These are phyloP conservation scores for Yarrowia alimentaria DNA, from an alignment of 805 yeast genomes.

Conservation along the genomic window DNA sequence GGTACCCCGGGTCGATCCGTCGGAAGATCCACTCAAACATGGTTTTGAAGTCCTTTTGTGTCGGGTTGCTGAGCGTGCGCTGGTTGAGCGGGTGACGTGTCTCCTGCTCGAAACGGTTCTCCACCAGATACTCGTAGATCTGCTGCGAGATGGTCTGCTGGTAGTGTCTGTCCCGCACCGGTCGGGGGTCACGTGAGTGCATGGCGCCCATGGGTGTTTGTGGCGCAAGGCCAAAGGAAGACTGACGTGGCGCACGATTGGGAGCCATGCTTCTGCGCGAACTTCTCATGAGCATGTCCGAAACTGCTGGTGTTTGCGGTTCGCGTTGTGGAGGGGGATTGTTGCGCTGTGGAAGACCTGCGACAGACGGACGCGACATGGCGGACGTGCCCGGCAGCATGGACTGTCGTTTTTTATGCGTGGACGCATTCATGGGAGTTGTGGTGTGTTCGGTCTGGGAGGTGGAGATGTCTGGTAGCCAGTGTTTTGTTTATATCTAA, in stretches of 20 bases:
- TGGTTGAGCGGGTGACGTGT: slow-evolving; percentile 66
- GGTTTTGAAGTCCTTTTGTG: slow-evolving; percentile 78
- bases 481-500: slow-evolving; percentile 14
- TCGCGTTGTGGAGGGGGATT: slow-evolving; percentile 25
- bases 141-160: slow-evolving; percentile 66
- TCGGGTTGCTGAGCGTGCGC: slow-evolving; percentile 69
- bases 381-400: slow-evolving; percentile 28
- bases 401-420: slow-evolving; percentile 27
- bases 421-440: slow-evolving; percentile 17
- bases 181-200: slow-evolving; percentile 59
- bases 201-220: slow-evolving; percentile 21
- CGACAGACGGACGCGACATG: slow-evolving; percentile 21
- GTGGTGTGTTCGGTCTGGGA: neutral
- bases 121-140: slow-evolving; percentile 59
- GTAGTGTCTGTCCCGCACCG: slow-evolving; percentile 68
- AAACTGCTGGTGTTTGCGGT: slow-evolving; percentile 15
- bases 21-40: slow-evolving; percentile 79
- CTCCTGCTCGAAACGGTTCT: slow-evolving; percentile 69
- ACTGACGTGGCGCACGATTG: slow-evolving; percentile 12
- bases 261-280: slow-evolving; percentile 21
- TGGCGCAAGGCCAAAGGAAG: slow-evolving; percentile 14
- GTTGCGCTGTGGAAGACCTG: slow-evolving; percentile 22
- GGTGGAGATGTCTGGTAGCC: slow-evolving; percentile 19
- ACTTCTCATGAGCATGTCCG: slow-evolving; percentile 14
- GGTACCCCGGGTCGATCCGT: slow-evolving; percentile 75